phyloP scores from a whole-genome alignment of 768 basidiomycete species.

The Baorangia bicolor region DNA sequence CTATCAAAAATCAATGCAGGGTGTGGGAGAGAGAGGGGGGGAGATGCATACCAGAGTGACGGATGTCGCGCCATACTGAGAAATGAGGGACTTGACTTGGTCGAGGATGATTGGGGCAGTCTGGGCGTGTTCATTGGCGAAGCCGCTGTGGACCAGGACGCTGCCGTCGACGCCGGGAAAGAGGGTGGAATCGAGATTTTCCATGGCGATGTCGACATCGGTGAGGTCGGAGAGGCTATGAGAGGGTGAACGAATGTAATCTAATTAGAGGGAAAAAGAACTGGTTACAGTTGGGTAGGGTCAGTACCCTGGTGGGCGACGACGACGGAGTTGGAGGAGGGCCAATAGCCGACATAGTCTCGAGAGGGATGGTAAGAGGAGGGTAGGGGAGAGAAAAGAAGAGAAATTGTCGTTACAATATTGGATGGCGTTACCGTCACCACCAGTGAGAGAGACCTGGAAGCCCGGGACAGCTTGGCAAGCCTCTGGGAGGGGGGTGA shows the following conservation, averaged over 20 bases:
- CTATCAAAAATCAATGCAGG: slow-evolving; percentile 11
- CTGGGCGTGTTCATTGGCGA: slow-evolving; percentile 48
- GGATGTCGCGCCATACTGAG: slow-evolving; percentile 34
- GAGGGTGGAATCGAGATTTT: slow-evolving; percentile 41
- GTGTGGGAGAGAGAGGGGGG: neutral
- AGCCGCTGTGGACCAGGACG: slow-evolving; percentile 54
- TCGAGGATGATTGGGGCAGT: slow-evolving; percentile 46
- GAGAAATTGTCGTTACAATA: slow-evolving; percentile 36
- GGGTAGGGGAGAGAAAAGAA: neutral
- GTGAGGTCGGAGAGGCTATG: slow-evolving; percentile 50
- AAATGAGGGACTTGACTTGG: slow-evolving; percentile 42
- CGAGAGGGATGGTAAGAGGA: neutral
- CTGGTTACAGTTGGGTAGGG: slow-evolving; percentile 49
- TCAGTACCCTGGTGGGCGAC: slow-evolving; percentile 65
- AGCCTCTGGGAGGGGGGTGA: slow-evolving; percentile 19
- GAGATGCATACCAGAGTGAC: slow-evolving; percentile 40
- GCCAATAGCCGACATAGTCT: slow-evolving; percentile 62
- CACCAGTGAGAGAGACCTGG: slow-evolving; percentile 40
- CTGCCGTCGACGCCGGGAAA: slow-evolving; percentile 52
- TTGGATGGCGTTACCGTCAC: slow-evolving; percentile 49
- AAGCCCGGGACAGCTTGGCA: slow-evolving; percentile 44
- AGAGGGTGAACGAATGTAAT: neutral
- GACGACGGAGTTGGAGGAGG: slow-evolving; percentile 48
- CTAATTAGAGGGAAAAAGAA: neutral
- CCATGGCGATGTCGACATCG: slow-evolving; percentile 43